A percentile compares a stretch with the other conserved stretches of the same genome.
Evolutionary conservation across 352 stramenopile genomes (phyloP).

Genomic region (Phytopythium kandeliae): DNA sequence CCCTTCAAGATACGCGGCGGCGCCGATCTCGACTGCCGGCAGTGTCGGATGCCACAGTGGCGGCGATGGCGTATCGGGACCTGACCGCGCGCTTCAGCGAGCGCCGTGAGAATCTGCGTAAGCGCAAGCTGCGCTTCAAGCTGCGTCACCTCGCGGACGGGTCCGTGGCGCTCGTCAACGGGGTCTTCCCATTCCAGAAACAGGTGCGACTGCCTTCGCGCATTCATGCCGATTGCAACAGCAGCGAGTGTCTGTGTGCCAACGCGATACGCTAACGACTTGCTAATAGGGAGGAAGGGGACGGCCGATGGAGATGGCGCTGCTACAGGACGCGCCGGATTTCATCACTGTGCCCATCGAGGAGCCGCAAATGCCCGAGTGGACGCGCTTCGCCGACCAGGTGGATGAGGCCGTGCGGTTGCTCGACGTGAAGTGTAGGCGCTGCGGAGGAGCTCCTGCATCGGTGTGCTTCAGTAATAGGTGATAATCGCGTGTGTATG

Average conservation of each 20-base stretch:
- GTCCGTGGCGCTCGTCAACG: constrained; percentile 23
- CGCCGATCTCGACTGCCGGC: too few relatives aligned
- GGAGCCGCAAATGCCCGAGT: constrained; percentile 43
- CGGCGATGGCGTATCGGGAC: constrained; percentile 55
- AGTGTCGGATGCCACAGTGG: constrained; percentile 4
- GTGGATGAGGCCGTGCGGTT: constrained; percentile 61
- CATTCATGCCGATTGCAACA: too few relatives aligned
- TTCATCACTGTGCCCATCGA: constrained; percentile 21
- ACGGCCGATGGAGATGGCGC: constrained; percentile 50
- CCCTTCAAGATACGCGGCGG: constrained; percentile 57
- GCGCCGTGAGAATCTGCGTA: constrained; percentile 39
- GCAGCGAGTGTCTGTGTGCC: too few relatives aligned
- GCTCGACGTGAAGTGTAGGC: constrained; percentile 65
- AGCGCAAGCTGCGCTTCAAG: constrained; percentile 51
- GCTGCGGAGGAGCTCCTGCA: not conserved
- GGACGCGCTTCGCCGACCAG: constrained; percentile 54
- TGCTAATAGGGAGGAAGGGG: constrained; percentile 34
- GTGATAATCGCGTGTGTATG: too few relatives aligned
- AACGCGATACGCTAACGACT: too few relatives aligned
- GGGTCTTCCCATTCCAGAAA: constrained; percentile 44
- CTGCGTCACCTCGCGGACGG: constrained; percentile 39
- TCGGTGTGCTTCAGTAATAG: too few relatives aligned
- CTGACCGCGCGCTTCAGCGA: constrained; percentile 41
- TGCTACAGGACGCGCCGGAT: constrained; percentile 55
- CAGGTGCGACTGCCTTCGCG: constrained; percentile 18